Percentiles rank a stretch among this genome's conserved stretches.
Evolutionary conservation across 495 filamentous ascomycete genomes (phyloP).

Genomic region (Aspergillus sparsus): DNA sequence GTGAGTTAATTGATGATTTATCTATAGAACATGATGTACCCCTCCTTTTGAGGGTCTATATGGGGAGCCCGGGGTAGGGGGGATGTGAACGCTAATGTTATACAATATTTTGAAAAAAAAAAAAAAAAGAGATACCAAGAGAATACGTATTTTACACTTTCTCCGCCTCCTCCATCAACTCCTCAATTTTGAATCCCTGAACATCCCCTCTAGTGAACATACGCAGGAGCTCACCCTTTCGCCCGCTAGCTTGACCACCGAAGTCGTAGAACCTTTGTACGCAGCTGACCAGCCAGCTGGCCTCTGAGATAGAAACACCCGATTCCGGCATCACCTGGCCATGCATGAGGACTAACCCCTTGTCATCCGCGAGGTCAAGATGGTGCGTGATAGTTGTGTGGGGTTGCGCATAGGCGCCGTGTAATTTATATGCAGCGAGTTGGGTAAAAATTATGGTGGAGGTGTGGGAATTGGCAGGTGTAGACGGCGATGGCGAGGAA

Average conservation of each 20-base stretch:
- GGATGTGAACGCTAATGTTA: not conserved
- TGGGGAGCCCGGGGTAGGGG: no score
- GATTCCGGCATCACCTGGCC: slow-evolving; percentile 74
- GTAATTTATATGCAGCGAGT: slow-evolving; percentile 86
- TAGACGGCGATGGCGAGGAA: slow-evolving; percentile 70
- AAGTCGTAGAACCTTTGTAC: slow-evolving; percentile 92
- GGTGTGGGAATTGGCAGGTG: slow-evolving; percentile 53
- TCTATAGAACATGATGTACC: no score
- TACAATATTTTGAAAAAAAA: slow-evolving; percentile 1
- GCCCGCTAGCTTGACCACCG: slow-evolving; percentile 52
- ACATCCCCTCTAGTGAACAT: slow-evolving; percentile 77
- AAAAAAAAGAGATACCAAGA: slow-evolving; percentile 12
- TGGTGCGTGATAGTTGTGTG: slow-evolving; percentile 95
- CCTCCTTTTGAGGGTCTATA: no score
- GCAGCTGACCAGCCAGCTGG: slow-evolving; percentile 86
- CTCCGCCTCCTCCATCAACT: slow-evolving; percentile 83
- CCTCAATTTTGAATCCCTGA: slow-evolving; percentile 74
- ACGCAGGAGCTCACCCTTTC: slow-evolving; percentile 67
- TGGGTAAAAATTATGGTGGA: slow-evolving; percentile 90
- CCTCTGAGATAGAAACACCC: slow-evolving; percentile 77
- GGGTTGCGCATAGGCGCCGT: slow-evolving; percentile 83
- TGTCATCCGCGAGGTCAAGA: slow-evolving; percentile 68
- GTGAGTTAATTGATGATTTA: no score
- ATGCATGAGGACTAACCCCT: slow-evolving; percentile 80
- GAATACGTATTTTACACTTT: slow-evolving; percentile 48